Base-by-base conservation (phyloP, 768 basidiomycete genomes). In the Termitomyces sp. region DNA sequence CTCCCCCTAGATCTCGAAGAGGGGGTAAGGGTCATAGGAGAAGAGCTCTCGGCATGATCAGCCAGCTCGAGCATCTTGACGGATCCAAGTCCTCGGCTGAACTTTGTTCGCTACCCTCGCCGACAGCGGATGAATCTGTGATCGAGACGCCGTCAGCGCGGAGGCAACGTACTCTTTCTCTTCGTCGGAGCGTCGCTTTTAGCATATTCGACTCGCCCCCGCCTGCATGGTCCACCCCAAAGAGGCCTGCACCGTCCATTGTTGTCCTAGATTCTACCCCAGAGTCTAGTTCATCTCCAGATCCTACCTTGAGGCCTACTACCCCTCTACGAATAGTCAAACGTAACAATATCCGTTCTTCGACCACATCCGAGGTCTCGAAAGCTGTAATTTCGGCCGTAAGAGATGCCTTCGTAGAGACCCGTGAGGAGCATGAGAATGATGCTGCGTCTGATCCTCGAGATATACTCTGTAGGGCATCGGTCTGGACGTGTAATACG, bases 251-350 rank as follows among this genome's bases (percentile, higher is more conserved):
- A 13, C 49, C 53, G 7, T 61, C 59, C 12, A 43, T 54, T 20
- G 14, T 55, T 13, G 48, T 58, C 14, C 45, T 42, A 38, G 51
- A 24, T 28, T 58, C 59, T 18, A 49, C 58, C 10, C 53, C 53
- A 49, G 14, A 20, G n/a, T 50, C 43, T 46, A 22, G 6, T 36
- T 46, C 33, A 12, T 44, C 59, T 40, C 35, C 54, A 33, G 54
- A 53, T 20, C 50, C 33, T 28, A 43, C n/a, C 1, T 38, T 53
- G 32, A 52, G 54, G 5, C 44, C 53, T 13, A 54, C 59, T 14
- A 57, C 52, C 18, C 63, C 65, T 2, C 62, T 66, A n/a, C 58
- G 60, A 18, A 64, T 66, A 35, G 59, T 60, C 45, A 64, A 66
- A 45, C 62, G 63, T 24, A 58, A 33, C 46, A 54, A 44, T 4